Base-by-base conservation (phyloP, 2,329 filamentous ascomycete genomes). In the Rhynchosporium agropyri region DNA sequence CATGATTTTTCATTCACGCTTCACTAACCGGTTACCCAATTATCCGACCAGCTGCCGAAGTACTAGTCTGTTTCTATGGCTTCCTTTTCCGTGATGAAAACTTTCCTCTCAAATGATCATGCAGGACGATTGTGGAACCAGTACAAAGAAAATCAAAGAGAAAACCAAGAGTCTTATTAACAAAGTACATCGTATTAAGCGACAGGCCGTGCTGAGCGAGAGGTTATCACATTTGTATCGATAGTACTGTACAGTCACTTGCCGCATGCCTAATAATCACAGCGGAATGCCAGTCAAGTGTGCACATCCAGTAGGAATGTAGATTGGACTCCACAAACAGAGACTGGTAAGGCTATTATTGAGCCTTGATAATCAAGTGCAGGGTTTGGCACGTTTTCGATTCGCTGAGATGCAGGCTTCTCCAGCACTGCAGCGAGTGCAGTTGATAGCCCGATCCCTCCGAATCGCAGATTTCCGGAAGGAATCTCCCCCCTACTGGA, bases 191-290 rank as follows among this genome's bases (percentile, higher is more conserved):
- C 36, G 29, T 42, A 36, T 55, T 38, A 55, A 43, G 42, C 49
- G 31, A 38, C 15, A 31, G 36, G 51, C 54, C 38, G 28, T 46
- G 53, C 31, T 45, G 51, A 55, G 51, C 42, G 36, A 55, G 36
- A 55, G 40, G 29, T 53, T 31, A 26, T 13, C 36, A 53, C 40
- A 45, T 59, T 53, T 53, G 61, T 50, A 38, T 62, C 61, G 63
- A 68, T 68, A 68, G 59, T 65, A 58, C 59, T 1, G 20, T 1
- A 58, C 59, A 10, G 20, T 1, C 64, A 66, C 65, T 62, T 64
- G 45, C 48, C 42, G 40, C 50, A 57, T n/a, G 28, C 54, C 33
- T 5, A 36, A 36, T 57, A 29, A 64, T 63, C 55, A 61, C 63
- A 64, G 62, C 54, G 53, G 56, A 28, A 63, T 50, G 38, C 53